phyloP scores from a whole-genome alignment of 2,329 filamentous ascomycete species.

The Hypoxylon rubiginosum region DNA sequence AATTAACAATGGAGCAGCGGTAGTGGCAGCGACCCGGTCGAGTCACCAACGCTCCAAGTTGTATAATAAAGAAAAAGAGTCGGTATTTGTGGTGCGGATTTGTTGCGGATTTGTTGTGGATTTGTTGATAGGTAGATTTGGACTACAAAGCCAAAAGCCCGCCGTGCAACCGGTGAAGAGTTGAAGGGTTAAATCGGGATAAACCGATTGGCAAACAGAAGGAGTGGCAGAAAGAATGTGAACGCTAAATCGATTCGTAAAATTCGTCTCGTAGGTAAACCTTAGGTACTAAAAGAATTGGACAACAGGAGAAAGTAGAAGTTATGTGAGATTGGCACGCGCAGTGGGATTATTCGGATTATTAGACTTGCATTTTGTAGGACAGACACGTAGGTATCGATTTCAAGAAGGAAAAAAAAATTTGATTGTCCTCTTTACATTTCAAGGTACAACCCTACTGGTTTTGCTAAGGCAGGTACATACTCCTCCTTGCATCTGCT shows the following conservation, averaged over 20 bases:
- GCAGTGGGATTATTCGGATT: conserved; percentile 24
- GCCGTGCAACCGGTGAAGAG: conserved; percentile 24
- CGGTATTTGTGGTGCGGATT: conserved; percentile 12
- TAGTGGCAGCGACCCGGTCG: neutral
- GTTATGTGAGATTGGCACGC: conserved; percentile 30
- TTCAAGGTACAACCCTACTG: conserved; percentile 17
- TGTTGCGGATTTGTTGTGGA: conserved; percentile 3
- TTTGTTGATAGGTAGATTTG: neutral
- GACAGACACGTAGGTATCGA: conserved; percentile 36
- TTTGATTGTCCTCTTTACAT: conserved; percentile 20
- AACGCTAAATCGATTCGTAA: conserved; percentile 22
- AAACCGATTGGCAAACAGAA: conserved; percentile 34
- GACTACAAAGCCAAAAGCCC: conserved; percentile 17
- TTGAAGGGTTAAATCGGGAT: conserved; percentile 38
- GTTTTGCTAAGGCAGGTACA: conserved; percentile 26
- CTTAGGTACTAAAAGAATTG: conserved; percentile 11
- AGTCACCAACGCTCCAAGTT: neutral
- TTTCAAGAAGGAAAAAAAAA: conserved; percentile 17
- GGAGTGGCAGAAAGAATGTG: conserved; percentile 24
- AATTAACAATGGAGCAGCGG: conserved; percentile 11
- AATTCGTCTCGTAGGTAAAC: conserved; percentile 18
- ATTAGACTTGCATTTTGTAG: conserved; percentile 19
- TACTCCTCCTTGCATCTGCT: conserved; percentile 24
- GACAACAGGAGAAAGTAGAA: conserved; percentile 5
- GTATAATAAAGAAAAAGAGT: conserved; percentile 10